Evolutionary conservation across 2,329 filamentous ascomycete species (phyloP), one percentile per base, ranked within the genome.

Genomic region (Aschersonia sp.): DNA sequence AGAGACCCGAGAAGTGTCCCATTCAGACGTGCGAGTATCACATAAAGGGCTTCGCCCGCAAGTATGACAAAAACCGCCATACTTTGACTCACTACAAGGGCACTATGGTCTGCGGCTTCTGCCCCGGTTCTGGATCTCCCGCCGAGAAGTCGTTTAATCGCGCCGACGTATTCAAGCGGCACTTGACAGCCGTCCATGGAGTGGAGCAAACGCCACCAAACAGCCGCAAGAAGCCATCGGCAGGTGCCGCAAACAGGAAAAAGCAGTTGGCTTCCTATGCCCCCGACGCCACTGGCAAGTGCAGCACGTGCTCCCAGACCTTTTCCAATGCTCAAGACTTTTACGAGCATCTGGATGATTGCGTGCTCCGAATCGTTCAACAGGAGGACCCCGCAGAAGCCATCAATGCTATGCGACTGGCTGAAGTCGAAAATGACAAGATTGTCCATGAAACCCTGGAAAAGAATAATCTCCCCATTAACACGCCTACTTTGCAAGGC

Each of bases 321-420:
- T 97, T 97, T 66, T 79, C 77, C 68, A 95, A 87, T 58, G 88
- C 89, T 5, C 90, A 97, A 63, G 90, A 97, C 68, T 97, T 97
- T 68, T 97, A 97, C 65, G 92, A 97, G 74, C 90, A 97, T 74
- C 72, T 97, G 60, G 90, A 84, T 57, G 80, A 84, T 66, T 84
- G 81, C 59, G 81, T 84, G 51, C 68, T 84, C 53, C 77, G 79
- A 61, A 83, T 83, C 56, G 81, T 84, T 30, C 80, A 84, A 62
- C 79, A 83, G 62, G 79, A 83, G 61, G 81, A 84, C 54, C 80
- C 80, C 4, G 73, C 77, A 30, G 80, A 83, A 66, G 77, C 77
- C 14, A 77, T 83, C 66, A 84, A 84, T 58, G 79, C 77, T 2
- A 74, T 76, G 58, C 77, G 79, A 46, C 67, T 86, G 41, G 77